Base-by-base conservation (phyloP, 768 basidiomycete genomes). In the Suillus cothurnatus region DNA sequence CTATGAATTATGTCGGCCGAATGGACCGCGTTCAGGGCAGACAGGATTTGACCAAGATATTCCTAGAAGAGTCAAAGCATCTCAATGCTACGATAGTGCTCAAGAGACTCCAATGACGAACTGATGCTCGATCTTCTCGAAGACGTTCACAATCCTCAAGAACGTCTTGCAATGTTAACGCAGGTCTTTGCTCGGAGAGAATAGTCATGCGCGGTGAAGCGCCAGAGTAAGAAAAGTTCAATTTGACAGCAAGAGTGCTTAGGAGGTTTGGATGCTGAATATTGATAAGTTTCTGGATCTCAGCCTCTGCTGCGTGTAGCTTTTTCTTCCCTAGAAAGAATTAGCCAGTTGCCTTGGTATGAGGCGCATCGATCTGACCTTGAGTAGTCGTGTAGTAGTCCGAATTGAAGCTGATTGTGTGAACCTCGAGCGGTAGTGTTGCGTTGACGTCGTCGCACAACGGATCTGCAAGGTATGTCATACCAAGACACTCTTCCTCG, bases 131-230 rank as follows among this genome's bases (percentile, higher is more conserved):
- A 43, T 88, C 88, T 72, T 92, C 87, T 57, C 87, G 84, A n/a
- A 95, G 77, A n/a, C 80, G 82, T 38, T 91, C 88, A 61, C 86
- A 88, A 69, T 93, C 90, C 66, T 90, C 86, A n/a, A 95, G 78
- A 6, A 95, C 84, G 65, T 93, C 91, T 50, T 86, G 81, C 34
- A 95, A 73, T 0, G 86, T 89, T 64, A 91, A 77, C 0, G 86
- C 75, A 0, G 92, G 91, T 0, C 82, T 80, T 71, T 90, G 85
- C 70, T 95, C 93, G n/a, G 83, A 86, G 28, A 95, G 80, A 6
- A 95, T 83, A 36, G 84, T 77, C 64, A 95, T 72, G 61, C 84
- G 84, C 3, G 89, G 84, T 2, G 82, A 75, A 0, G 77, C 79
- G 47, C 77, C 81, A 0, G 83, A 73, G 62, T 84, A 81, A 6